phyloP scores from a whole-genome alignment of 208 protist species.

The Naegleria gruberi region DNA sequence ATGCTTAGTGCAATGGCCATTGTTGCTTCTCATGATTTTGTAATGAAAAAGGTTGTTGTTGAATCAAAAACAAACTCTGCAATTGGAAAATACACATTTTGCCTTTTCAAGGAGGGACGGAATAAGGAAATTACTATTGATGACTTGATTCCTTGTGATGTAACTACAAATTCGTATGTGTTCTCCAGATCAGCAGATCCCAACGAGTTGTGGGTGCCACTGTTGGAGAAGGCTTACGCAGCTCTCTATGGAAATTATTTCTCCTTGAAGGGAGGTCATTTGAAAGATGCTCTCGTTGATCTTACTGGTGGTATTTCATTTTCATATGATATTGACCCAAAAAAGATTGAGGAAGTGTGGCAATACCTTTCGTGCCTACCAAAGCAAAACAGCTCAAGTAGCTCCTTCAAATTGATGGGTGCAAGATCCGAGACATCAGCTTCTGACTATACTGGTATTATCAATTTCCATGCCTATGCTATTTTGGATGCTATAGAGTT shows the following conservation, averaged over 20 bases:
- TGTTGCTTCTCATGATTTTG: not conserved
- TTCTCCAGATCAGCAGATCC: slow-evolving; percentile 29
- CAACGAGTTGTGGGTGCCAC: slow-evolving; percentile 59
- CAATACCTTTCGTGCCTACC: not conserved
- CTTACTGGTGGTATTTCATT: slow-evolving; percentile 46
- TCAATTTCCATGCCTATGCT: slow-evolving; percentile 33
- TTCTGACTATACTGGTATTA: slow-evolving; percentile 20
- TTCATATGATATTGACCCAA: not conserved
- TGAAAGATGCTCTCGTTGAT: slow-evolving; percentile 37
- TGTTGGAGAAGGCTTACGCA: slow-evolving; percentile 79
- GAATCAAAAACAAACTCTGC: slow-evolving; percentile 28
- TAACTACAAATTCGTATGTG: slow-evolving; percentile 48
- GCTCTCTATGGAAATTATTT: slow-evolving; percentile 78
- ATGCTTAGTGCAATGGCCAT: not conserved
- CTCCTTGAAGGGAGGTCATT: slow-evolving; percentile 53
- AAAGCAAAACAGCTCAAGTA: not conserved
- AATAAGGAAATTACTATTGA: slow-evolving; percentile 70
- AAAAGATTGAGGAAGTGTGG: slow-evolving; percentile 17
- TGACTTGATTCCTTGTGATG: slow-evolving; percentile 65
- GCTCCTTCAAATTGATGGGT: not conserved
- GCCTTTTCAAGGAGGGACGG: slow-evolving; percentile 63
- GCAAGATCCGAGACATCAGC: not conserved
- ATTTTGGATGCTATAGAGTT: slow-evolving; percentile 30
- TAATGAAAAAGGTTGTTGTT: not conserved
- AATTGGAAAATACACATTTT: slow-evolving; percentile 67